Conservation (phyloP, 352 stramenopile genomes). For the Aphanomyces euteiches region DNA sequence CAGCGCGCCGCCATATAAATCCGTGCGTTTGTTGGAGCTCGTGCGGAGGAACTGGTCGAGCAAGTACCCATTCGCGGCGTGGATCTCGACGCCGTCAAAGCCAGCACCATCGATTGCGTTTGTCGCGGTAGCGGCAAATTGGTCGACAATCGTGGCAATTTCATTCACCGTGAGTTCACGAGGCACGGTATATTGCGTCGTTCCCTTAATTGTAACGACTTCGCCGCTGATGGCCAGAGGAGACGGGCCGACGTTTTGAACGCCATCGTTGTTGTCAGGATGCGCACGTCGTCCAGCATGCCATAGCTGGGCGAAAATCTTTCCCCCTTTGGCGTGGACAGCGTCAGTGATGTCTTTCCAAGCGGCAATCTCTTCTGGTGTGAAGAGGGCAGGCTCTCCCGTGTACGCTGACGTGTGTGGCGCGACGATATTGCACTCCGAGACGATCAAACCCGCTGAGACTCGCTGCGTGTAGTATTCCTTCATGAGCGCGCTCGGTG, state of each 20-base stretch:
- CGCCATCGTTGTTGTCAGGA: slow-evolving; percentile 33
- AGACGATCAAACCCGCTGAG: slow-evolving; percentile 44
- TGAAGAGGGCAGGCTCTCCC: slow-evolving; percentile 45
- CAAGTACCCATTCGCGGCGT: slow-evolving; percentile 80
- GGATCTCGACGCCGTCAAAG: slow-evolving; percentile 81
- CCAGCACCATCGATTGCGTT: slow-evolving; percentile 51
- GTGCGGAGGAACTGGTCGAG: slow-evolving; percentile 68
- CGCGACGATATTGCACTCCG: slow-evolving; percentile 42
- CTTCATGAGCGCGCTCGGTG: slow-evolving; percentile 32
- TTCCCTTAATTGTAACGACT: not conserved
- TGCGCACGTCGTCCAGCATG: slow-evolving; percentile 61
- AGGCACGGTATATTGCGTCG: slow-evolving; percentile 40
- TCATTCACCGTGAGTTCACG: slow-evolving; percentile 50
- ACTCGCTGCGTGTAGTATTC: slow-evolving; percentile 48
- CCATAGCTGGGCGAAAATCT: slow-evolving; percentile 70
- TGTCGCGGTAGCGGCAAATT: slow-evolving; percentile 47
- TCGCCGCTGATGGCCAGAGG: slow-evolving; percentile 10
- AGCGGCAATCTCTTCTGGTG: slow-evolving; percentile 36
- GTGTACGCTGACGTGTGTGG: slow-evolving; percentile 37
- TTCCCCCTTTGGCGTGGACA: slow-evolving; percentile 65
- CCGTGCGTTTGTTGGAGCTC: slow-evolving; percentile 46
- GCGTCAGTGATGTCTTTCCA: slow-evolving; percentile 55
- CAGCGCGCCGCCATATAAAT: slow-evolving; percentile 54
- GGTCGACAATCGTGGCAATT: slow-evolving; percentile 42
- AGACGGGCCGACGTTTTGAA: slow-evolving; percentile 29